Conservation (phyloP, 768 basidiomycete species). For the Mycena belliarum region DNA sequence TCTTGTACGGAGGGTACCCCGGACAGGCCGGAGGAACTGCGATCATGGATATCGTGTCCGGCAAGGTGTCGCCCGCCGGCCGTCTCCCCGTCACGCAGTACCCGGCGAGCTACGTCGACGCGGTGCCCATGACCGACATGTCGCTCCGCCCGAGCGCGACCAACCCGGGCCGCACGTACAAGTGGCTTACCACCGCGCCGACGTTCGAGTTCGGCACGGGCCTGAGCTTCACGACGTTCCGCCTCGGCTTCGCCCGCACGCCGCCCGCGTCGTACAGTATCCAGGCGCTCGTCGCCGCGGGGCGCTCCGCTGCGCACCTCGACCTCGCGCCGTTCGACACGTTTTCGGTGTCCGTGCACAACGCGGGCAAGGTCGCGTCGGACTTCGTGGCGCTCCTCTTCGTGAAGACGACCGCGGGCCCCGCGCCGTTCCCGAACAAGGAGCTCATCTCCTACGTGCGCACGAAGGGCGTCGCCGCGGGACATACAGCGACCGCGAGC, state of each 20-base stretch:
- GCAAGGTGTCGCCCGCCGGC: slow-evolving; percentile 54
- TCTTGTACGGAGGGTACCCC: slow-evolving; percentile 47
- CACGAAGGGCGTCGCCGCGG: slow-evolving; percentile 32
- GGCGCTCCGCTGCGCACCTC: slow-evolving; percentile 23
- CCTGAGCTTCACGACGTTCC: slow-evolving; percentile 55
- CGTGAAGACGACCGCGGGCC: slow-evolving; percentile 47
- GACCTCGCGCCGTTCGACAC: slow-evolving; percentile 52
- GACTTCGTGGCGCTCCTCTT: slow-evolving; percentile 61
- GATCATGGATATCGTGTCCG: slow-evolving; percentile 51
- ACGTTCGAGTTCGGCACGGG: slow-evolving; percentile 56
- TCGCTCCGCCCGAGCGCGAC: slow-evolving; percentile 46
- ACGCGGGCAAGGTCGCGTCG: slow-evolving; percentile 48
- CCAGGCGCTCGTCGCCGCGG: slow-evolving; percentile 34
- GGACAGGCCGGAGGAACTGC: slow-evolving; percentile 58
- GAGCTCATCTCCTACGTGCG: slow-evolving; percentile 52
- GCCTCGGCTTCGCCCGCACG: slow-evolving; percentile 37
- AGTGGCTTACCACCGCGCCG: slow-evolving; percentile 55
- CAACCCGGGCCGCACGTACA: slow-evolving; percentile 59
- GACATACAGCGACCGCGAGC: slow-evolving; percentile 24
- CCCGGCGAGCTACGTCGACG: slow-evolving; percentile 46
- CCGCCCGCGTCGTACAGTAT: slow-evolving; percentile 43
- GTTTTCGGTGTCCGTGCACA: slow-evolving; percentile 49
- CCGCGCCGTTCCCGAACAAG: slow-evolving; percentile 53
- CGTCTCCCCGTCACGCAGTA: slow-evolving; percentile 58
- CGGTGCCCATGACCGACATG: slow-evolving; percentile 63